Base-by-base conservation (phyloP, 1,284 basidiomycete species). In the Sphaerobolus stellatus region DNA sequence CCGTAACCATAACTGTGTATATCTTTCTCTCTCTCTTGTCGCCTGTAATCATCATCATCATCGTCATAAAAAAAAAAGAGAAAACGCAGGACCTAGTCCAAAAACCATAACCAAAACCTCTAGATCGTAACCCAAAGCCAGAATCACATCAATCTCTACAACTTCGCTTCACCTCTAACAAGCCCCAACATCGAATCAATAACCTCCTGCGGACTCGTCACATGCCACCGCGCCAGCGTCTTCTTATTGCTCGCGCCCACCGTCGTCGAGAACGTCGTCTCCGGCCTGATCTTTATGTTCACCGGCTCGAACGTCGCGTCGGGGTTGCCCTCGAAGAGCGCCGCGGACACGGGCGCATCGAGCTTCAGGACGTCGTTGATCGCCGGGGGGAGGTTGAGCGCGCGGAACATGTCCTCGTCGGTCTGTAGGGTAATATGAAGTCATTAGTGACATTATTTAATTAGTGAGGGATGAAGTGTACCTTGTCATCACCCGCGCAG, bases 401-500 rank as follows among this genome's bases (percentile, higher is more conserved):
- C 82, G 61, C 92, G 86, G 87, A 96, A 96, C 93, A 96, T 96
- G 75, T 97, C 94, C 73, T 95, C 93, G 74, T 96, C 93, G 45
- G 93, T 94, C 90, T 81, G 54, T 22, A 45, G 8, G 48, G 49
- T 49, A 25, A 51, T 27, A 44, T 5, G 50, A 36, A 50, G 16
- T 18, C n/a, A n/a, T n/a, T n/a, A n/a, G n/a, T n/a, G n/a, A n/a
- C n/a, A n/a, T n/a, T n/a, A n/a, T n/a, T n/a, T n/a, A n/a, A n/a
- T n/a, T n/a, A n/a, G n/a, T n/a, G n/a, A n/a, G n/a, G n/a, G n/a
- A n/a, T n/a, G n/a, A n/a, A n/a, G n/a, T n/a, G n/a, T 53, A 92
- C 92, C 83, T 98, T 98, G 78, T 98, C 96, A 68, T 98, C 96
- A 50, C 96, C 96, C 0, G 93, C 95, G 69, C 96, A 98, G 75